Base-by-base conservation (phyloP, 306 rosid genomes). In the Rubus parviflorus region DNA sequence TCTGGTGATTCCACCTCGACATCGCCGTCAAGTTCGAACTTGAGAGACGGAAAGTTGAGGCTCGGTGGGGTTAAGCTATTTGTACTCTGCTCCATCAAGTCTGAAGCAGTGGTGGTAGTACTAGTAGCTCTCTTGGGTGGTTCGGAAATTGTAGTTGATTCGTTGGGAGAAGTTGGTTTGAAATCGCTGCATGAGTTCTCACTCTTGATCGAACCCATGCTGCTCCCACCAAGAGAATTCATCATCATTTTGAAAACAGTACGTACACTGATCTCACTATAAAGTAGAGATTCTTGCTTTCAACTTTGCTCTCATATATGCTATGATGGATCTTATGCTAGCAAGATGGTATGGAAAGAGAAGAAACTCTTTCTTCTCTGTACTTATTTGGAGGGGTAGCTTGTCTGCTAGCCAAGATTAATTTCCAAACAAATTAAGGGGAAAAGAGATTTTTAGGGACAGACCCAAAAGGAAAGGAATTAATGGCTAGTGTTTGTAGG, bases 1-100 rank as follows among this genome's bases (percentile, higher is more conserved):
- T 92, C 97, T 1, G 97, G 96, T 1, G 98, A 92, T 53, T 92
- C 93, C 45, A 90, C 91, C 78, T 92, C 96, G 13, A 88, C 83
- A 0, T 94, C 96, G 47, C 92, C 94, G 4, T 89, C 97, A 15
- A 88, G 54, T 63, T 89, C 96, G 58, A 85, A 88, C 71, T 94
- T 94, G 23, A 85, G 85, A 61, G 84, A 3, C 4, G 94, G 91
- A 17, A 94, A 89, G 86, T 80, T 83, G 42, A 90, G 85, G 87
- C 93, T 88, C 37, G 89, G 85, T 1, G 98, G 97, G 65, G 90
- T 81, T 65, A 90, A 78, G 73, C 75, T 23, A 62, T 17, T 35
- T 14, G 43, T 78, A 56, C 46, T 84, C 10, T 89, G 91, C 8
- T 84, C 88, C 75, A 88, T 0, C 43, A 62, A 30, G 16, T 85